phyloP scores from a whole-genome alignment of 139 green algal genomes.

The Closterium sp. region DNA sequence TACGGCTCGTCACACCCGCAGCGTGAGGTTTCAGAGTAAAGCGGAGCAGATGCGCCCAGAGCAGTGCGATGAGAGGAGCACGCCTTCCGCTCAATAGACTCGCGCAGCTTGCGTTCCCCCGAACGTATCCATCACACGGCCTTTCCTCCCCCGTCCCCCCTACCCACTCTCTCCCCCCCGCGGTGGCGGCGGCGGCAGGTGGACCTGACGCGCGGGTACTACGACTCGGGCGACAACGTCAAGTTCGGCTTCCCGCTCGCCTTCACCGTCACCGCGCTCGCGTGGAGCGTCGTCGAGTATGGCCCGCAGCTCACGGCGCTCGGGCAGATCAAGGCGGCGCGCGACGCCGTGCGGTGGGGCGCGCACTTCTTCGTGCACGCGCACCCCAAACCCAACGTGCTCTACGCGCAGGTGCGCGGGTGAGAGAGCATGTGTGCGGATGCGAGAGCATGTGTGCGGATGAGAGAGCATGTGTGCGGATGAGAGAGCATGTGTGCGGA shows the following conservation, averaged over 20 bases:
- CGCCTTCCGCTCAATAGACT: too few species aligned
- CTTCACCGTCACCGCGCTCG: slow-evolving; percentile 70
- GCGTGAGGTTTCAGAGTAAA: too few species aligned
- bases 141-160: too few species aligned
- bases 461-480: too few species aligned
- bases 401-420: slow-evolving; percentile 58
- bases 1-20: too few species aligned
- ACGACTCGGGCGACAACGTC: slow-evolving; percentile 69
- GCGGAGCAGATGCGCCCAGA: too few species aligned
- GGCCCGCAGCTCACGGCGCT: neutral
- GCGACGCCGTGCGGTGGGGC: slow-evolving; percentile 54
- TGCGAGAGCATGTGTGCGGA: too few species aligned
- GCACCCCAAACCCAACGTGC: slow-evolving; percentile 52
- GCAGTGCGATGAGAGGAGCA: too few species aligned
- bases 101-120: too few species aligned
- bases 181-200: slow-evolving; percentile 7
- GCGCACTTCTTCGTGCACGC: slow-evolving; percentile 61
- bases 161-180: neutral
- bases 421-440: too few species aligned
- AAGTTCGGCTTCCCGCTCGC: slow-evolving; percentile 73
- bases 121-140: too few species aligned
- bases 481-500: too few species aligned
- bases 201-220: slow-evolving; percentile 59
- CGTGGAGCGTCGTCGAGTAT: slow-evolving; percentile 69
- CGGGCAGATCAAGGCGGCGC: slow-evolving; percentile 21